A percentile compares a stretch with the other conserved stretches of the same genome.
Evolutionary conservation across 768 basidiomycete genomes (phyloP).

Genomic region (Suillus spraguei): DNA sequence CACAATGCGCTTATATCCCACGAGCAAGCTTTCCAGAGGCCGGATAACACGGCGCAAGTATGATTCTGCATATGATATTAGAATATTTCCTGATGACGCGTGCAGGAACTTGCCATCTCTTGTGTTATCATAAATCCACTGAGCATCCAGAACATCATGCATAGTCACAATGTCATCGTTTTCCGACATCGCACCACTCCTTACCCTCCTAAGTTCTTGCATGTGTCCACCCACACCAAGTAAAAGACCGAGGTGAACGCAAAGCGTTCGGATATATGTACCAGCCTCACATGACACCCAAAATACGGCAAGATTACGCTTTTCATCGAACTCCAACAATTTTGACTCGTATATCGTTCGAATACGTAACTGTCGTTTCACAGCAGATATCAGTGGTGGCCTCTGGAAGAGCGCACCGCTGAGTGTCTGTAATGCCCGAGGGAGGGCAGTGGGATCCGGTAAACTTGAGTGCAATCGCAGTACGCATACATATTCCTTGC

Average conservation of each 20-base stretch:
- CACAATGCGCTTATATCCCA: conserved; percentile 97
- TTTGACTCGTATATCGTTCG: conserved; percentile 97
- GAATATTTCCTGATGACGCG: conserved; percentile 10
- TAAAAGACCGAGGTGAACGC: conserved; percentile 93
- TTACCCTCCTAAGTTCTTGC: conserved; percentile 95
- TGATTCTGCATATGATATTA: conserved; percentile 62
- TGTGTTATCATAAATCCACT: conserved; percentile 98
- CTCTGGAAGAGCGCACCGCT: conserved; percentile 99
- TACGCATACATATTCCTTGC: conserved; percentile 98
- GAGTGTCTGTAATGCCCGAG: conserved; percentile 93
- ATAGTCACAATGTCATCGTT: conserved; percentile 99
- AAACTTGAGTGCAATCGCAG: conserved; percentile 88
- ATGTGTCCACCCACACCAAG: conserved; percentile 99
- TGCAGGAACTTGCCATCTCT: conserved; percentile 70
- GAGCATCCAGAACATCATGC: conserved; percentile 99
- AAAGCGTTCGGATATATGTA: conserved; percentile 94
- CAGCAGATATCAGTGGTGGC: conserved; percentile 97
- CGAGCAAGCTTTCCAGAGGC: conserved; percentile 90
- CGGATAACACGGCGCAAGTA: conserved; percentile 95
- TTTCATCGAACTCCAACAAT: conserved; percentile 95
- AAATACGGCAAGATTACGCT: conserved; percentile 95
- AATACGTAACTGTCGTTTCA: conserved; percentile 96
- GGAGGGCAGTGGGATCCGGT: conserved; percentile 80
- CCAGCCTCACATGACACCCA: conserved; percentile 99
- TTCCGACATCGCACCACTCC: conserved; percentile 96